phyloP scores from a whole-genome alignment of 371 early-diverging fungal genomes.

The Mortierella sp. region DNA sequence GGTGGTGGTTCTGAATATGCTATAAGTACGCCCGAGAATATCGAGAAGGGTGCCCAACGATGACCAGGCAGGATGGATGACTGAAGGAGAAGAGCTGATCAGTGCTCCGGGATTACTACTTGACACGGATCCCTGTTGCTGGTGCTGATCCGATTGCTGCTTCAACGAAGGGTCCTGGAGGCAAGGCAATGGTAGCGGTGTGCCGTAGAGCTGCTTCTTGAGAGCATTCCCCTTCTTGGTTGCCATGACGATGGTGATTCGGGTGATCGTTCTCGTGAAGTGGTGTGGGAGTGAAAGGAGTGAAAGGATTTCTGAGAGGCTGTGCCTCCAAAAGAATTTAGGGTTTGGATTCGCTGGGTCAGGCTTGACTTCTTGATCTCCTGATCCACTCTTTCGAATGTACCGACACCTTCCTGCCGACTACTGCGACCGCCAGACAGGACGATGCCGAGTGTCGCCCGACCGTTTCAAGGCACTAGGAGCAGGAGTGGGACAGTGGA shows the following conservation, averaged over 20 bases:
- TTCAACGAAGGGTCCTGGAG: constrained; percentile 10
- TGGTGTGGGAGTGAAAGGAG: no score
- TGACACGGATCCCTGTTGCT: constrained; percentile 3
- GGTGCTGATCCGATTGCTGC: constrained; percentile 3
- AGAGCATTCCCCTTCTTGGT: constrained; percentile 25
- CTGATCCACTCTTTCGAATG: constrained; percentile 17
- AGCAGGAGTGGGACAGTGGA: constrained; percentile 46
- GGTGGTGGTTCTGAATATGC: neutral
- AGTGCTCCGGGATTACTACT: no score
- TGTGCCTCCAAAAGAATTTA: no score
- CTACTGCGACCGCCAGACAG: constrained; percentile 48
- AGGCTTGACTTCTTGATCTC: no score
- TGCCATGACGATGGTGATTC: constrained; percentile 11
- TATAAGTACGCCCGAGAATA: neutral
- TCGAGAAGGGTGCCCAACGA: constrained; percentile 9
- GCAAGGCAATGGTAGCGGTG: constrained; percentile 29
- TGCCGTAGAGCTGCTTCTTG: constrained; percentile 29
- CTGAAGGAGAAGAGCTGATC: no score
- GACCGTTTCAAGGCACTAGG: constrained; percentile 17
- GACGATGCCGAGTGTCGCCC: constrained; percentile 47
- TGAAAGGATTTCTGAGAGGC: no score
- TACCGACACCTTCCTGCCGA: constrained; percentile 35
- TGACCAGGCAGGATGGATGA: neutral
- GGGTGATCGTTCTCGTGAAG: no score
- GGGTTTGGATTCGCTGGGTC: no score